Percentiles rank a stretch among this genome's conserved stretches.
These are phyloP conservation scores for Chytriomyces hyalinus DNA, from an alignment of 192 early-diverging fungal species.

Conservation along the genomic window DNA sequence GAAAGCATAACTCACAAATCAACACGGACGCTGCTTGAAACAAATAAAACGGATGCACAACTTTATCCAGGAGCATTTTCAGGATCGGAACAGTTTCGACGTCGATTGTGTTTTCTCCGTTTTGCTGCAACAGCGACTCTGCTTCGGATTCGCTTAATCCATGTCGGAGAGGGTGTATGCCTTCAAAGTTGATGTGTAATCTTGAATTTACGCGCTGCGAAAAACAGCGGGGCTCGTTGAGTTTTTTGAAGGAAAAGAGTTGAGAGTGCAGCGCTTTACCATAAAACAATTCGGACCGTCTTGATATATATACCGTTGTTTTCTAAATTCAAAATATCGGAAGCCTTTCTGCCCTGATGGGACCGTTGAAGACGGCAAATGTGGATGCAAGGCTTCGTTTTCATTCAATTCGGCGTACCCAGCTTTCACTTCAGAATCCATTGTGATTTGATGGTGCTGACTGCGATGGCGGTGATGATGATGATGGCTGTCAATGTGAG, in stretches of 20 bases:
- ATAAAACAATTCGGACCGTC: conserved; percentile 38
- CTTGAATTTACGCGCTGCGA: conserved; percentile 38
- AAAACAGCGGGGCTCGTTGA: neutral
- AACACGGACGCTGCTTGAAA: conserved; percentile 54
- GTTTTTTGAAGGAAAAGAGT: neutral
- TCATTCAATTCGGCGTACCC: neutral
- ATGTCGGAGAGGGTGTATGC: conserved; percentile 33
- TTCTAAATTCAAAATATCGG: conserved; percentile 45
- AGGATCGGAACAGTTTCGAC: conserved; percentile 40
- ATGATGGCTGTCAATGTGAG: neutral
- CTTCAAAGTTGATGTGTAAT: conserved; percentile 29
- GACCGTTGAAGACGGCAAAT: too few relatives aligned
- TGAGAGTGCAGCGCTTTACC: conserved; percentile 2
- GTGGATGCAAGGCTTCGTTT: neutral
- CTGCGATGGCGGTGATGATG: too few relatives aligned
- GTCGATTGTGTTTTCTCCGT: conserved; percentile 48
- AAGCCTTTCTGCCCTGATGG: neutral
- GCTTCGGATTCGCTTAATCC: conserved; percentile 36
- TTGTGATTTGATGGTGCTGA: neutral
- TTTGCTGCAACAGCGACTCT: conserved; percentile 22
- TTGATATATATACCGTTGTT: conserved; percentile 49
- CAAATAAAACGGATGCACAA: conserved; percentile 56
- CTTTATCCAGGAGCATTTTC: conserved; percentile 46
- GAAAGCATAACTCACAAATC: conserved; percentile 35
- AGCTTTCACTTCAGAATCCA: neutral